Evolutionary conservation across 495 filamentous ascomycete species (phyloP).

Genomic region (Penicillium antarcticum): DNA sequence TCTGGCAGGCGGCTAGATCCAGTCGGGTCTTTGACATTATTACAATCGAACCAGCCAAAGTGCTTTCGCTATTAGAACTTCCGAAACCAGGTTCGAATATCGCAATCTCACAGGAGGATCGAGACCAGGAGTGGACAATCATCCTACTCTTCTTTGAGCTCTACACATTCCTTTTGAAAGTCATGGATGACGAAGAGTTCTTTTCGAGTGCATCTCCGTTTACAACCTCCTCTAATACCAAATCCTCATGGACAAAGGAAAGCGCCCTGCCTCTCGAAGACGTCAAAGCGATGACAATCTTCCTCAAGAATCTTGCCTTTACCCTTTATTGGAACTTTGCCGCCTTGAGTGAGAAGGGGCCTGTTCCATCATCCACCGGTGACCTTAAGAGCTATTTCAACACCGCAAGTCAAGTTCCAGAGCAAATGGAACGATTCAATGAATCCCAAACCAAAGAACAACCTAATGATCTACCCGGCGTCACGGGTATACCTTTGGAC

Average conservation of each 20-base stretch:
- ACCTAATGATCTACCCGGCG: slow-evolving; percentile 48
- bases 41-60: slow-evolving; percentile 51
- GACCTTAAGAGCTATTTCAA: slow-evolving; percentile 58
- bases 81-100: slow-evolving; percentile 16
- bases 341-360: slow-evolving; percentile 57
- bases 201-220: slow-evolving; percentile 44
- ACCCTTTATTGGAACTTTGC: slow-evolving; percentile 81
- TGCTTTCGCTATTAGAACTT: slow-evolving; percentile 55
- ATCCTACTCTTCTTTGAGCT: slow-evolving; percentile 90
- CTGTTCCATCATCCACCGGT: slow-evolving; percentile 36
- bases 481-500: slow-evolving; percentile 70
- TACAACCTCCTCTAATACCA: slow-evolving; percentile 28
- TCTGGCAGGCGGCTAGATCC: slow-evolving; percentile 74
- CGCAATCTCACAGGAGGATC: slow-evolving; percentile 23
- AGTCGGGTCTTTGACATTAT: slow-evolving; percentile 68
- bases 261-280: slow-evolving; percentile 69
- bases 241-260: slow-evolving; percentile 52
- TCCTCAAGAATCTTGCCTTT: slow-evolving; percentile 91
- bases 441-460: slow-evolving; percentile 37
- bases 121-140: slow-evolving; percentile 80
- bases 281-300: slow-evolving; percentile 70
- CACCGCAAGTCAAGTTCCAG: slow-evolving; percentile 18
- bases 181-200: slow-evolving; percentile 83
- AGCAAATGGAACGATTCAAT: slow-evolving; percentile 21
- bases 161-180: slow-evolving; percentile 84